Conservation (phyloP, 2,329 filamentous ascomycete species). For the Zymoseptoria passerinii region DNA sequence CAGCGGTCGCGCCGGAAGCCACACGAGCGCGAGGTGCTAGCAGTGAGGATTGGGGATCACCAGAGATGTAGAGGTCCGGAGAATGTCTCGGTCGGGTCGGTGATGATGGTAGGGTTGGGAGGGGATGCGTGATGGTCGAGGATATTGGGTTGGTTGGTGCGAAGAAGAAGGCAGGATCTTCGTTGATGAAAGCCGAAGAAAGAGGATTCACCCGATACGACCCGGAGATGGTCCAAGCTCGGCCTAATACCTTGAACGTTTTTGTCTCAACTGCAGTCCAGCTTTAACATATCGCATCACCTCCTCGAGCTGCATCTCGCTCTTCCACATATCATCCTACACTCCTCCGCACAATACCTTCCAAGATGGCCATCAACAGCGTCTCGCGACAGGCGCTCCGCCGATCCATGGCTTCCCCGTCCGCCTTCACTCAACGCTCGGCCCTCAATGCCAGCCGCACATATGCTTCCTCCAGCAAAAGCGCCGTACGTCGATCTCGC, state of each 20-base stretch:
- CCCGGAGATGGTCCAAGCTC: not conserved
- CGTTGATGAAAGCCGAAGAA: not conserved
- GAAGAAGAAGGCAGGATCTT: not conserved
- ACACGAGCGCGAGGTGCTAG: not conserved
- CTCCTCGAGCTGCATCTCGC: slow-evolving; percentile 1
- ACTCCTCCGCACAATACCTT: slow-evolving; percentile 12
- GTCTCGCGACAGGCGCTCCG: slow-evolving; percentile 64
- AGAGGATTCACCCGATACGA: not conserved
- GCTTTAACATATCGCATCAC: not conserved
- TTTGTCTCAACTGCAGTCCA: not conserved
- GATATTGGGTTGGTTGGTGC: not conserved
- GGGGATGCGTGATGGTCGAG: not conserved
- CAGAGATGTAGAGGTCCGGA: not conserved
- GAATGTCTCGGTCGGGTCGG: not conserved
- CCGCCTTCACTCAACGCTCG: slow-evolving; percentile 49
- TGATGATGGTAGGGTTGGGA: not conserved
- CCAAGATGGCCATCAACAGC: slow-evolving; percentile 27
- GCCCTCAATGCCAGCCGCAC: slow-evolving; percentile 77
- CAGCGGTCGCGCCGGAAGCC: not conserved
- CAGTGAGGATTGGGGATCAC: not conserved
- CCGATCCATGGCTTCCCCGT: slow-evolving; percentile 60
- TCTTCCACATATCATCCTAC: slow-evolving; percentile 4
- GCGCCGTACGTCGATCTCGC: slow-evolving; percentile 54
- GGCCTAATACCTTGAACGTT: not conserved
- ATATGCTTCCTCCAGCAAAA: slow-evolving; percentile 92